Evolutionary conservation across 371 early-diverging fungal species (phyloP), one percentile per base, ranked within the genome.

Genomic region (Apophysomyces elegans): DNA sequence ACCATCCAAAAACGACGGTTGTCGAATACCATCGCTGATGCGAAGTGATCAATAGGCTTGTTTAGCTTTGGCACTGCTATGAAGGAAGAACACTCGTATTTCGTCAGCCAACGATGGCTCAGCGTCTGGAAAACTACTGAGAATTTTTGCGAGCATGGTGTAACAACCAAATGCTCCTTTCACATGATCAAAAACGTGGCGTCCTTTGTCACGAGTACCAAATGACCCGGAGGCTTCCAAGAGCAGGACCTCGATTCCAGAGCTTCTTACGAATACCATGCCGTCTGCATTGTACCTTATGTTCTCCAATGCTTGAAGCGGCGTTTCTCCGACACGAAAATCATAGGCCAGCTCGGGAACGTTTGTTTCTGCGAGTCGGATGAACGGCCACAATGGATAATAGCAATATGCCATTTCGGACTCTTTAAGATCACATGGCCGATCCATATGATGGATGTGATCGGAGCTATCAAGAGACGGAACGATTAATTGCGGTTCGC

Each of bases 101-200:
- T 64, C 50, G 32, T 64, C 44, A 11, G 58, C 18, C 21, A 60
- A 44, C 2, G n/a, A 18, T 39, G 16, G 39, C n/a, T 50, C 60
- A 26, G 61, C 66, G 44, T 60, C 50, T 5, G 16, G 60, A 37
- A 61, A 66, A 32, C 36, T 61, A 12, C 12, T n/a, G 5, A 66
- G 39, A 38, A 61, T 61, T 37, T 9, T 36, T 4, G 12, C 21
- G n/a, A 66, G 37, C 61, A 66, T 66, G 12, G 61, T 37, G 26
- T 54, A 36, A 41, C 61, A 66, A 7, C 61, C 66, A 54, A 41
- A 66, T 21, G 66, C 66, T 5, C 61, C 66, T 35, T 61, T 66
- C 18, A 66, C n/a, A 66, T 66, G 61, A 56, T 66, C 61, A 9
- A 26, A 56, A 1, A 37, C 37, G 37, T 66, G 66, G 8, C 54